A percentile compares a stretch with the other conserved stretches of the same genome.
Conservation (phyloP, 148 eudicot genomes). For the Camellia sinensis region DNA sequence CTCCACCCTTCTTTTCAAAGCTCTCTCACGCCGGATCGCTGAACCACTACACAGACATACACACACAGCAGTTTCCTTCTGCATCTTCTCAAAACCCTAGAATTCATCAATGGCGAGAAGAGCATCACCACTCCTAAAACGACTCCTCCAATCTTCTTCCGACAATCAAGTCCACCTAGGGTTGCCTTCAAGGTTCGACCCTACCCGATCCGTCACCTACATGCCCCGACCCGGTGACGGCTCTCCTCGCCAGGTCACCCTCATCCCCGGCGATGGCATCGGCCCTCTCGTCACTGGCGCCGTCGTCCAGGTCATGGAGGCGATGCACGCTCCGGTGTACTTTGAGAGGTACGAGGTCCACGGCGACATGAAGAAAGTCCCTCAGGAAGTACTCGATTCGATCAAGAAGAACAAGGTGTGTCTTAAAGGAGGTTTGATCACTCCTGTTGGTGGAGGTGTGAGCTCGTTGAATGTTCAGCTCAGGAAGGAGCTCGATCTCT, state of each 20-base stretch:
- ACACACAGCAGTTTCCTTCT: no score
- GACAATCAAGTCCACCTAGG: neutral
- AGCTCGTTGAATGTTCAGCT: conserved; percentile 38
- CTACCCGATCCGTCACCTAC: conserved; percentile 32
- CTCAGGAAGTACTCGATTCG: conserved; percentile 35
- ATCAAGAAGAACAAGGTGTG: conserved; percentile 42
- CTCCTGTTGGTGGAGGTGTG: conserved; percentile 44
- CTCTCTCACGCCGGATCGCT: neutral
- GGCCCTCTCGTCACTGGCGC: conserved; percentile 43
- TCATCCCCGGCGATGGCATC: conserved; percentile 46
- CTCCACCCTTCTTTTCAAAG: neutral
- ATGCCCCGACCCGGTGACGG: conserved; percentile 52
- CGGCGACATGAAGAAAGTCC: conserved; percentile 34
- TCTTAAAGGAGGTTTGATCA: conserved; percentile 34
- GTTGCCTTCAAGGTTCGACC: neutral
- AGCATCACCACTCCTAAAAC: conserved; percentile 22
- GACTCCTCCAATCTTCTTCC: conserved; percentile 18
- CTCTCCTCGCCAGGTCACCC: conserved; percentile 30
- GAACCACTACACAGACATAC: no score
- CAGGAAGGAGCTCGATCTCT: conserved; percentile 39
- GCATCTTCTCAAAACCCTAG: neutral
- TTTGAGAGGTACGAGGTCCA: conserved; percentile 37
- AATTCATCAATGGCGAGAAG: conserved; percentile 27
- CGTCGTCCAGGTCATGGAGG: conserved; percentile 45
- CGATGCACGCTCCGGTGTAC: conserved; percentile 43